Base-by-base conservation (phyloP, 192 early-diverging fungal species). In the Coemansia javaensis region DNA sequence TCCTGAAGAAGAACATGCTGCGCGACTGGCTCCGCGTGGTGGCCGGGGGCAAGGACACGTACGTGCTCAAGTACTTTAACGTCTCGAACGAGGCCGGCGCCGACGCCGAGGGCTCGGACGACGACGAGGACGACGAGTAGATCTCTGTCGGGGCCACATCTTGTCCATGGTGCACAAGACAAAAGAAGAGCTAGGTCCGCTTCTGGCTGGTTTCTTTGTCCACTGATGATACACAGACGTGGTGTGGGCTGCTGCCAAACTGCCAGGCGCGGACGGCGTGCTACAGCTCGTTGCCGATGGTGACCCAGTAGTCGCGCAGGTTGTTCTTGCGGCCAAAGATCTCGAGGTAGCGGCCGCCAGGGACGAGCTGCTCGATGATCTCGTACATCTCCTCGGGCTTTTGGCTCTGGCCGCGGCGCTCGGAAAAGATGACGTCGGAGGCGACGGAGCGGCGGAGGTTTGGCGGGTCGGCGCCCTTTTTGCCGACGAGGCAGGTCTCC, bases 1-100 rank as follows among this genome's bases (percentile, higher is more conserved):
- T 92, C 89, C 82, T 99, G 79, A 99, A 99, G 91, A 94, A 99
- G 90, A 80, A 96, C 85, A 83, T 87, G 74, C 87, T 99, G 79
- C 87, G 91, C 71, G 96, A 99, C 82, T 97, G 87, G 86, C 80
- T 99, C 67, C 94, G 96, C 78, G 96, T 97, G 66, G 81, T 96
- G 73, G 79, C 90, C 63, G 75, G 81, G 56, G 67, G 75, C 83
- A 91, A 93, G 86, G 71, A 78, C 53, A 80, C 90, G 53, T 99
- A 94, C 84, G 85, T 92, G 81, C 86, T 99, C 78, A 81, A 84
- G 54, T 99, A 97, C 89, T 96, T 75, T 59, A 75, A 75, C 59
- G 44, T 75, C 50, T 54, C 64, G 40, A 75, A 67, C 64, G 44
- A 66, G 43, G 70, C 47, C 25, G 64, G 54, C 36, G 70, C 61